Evolutionary conservation across 345 rosid species (phyloP).

Genomic region (Eucalyptus tenuipes): DNA sequence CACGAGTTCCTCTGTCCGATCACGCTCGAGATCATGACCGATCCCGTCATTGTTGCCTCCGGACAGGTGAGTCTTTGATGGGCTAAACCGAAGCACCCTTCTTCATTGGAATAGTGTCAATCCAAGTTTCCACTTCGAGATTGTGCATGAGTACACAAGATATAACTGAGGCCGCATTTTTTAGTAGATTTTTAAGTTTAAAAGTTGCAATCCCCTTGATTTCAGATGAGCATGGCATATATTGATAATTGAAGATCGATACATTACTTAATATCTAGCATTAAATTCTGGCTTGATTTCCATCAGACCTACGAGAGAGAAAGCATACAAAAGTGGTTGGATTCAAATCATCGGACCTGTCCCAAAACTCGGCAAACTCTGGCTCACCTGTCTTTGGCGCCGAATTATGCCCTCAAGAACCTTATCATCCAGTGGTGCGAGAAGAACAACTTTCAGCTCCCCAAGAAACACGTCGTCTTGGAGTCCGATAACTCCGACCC

Average conservation of each 20-base stretch:
- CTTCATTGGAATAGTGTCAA: background rate
- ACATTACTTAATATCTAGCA: background rate
- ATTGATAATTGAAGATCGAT: background rate
- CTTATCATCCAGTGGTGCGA: conserved; percentile 69
- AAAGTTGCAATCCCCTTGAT: background rate
- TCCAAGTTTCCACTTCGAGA: background rate
- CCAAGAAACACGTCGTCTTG: conserved; percentile 11
- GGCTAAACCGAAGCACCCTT: background rate
- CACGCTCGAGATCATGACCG: conserved; percentile 65
- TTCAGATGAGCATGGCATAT: background rate
- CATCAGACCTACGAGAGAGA: conserved; percentile 58
- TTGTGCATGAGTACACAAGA: background rate
- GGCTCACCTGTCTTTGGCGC: conserved; percentile 46
- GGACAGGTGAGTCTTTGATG: conserved; percentile 48
- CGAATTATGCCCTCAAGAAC: conserved; percentile 61
- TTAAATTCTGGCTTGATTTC: background rate
- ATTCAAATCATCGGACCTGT: conserved; percentile 50
- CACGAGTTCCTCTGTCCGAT: conserved; percentile 76
- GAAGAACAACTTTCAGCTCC: conserved; percentile 42
- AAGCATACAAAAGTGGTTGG: conserved; percentile 72
- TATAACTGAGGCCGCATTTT: background rate
- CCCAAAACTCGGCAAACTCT: conserved; percentile 60
- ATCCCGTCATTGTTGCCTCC: conserved; percentile 66
- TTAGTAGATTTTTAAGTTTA: background rate
- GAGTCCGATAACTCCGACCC: background rate